A percentile compares a stretch with the other conserved stretches of the same genome.
Evolutionary conservation across 495 filamentous ascomycete species (phyloP).

Genomic region (Penicillium pancosmium): DNA sequence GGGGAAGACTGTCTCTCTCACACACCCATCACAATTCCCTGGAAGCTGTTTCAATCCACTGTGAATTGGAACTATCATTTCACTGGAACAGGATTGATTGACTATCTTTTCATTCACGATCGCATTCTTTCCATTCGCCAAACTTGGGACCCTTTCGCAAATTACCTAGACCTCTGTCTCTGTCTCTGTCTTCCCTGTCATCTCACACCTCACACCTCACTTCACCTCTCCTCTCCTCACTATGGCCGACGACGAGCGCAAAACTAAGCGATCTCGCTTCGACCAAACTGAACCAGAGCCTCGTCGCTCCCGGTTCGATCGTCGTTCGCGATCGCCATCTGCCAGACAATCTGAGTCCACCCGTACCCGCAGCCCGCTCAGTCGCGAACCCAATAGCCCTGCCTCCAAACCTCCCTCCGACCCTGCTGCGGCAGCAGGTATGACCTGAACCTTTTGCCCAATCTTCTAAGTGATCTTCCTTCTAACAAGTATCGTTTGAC

Average conservation of each 20-base stretch:
- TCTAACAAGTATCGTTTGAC: not conserved
- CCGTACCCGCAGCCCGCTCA: conserved; percentile 81
- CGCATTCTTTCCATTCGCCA: not conserved
- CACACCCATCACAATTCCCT: not conserved
- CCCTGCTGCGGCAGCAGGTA: conserved; percentile 87
- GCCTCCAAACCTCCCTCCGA: conserved; percentile 38
- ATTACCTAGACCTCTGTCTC: conserved; percentile 20
- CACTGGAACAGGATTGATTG: not conserved
- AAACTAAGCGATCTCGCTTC: conserved; percentile 86
- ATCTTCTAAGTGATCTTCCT: not conserved
- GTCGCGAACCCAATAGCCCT: conserved; percentile 43
- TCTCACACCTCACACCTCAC: not conserved
- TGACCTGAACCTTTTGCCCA: not conserved
- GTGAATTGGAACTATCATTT: not conserved
- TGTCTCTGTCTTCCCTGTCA: not conserved
- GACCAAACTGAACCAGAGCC: conserved; percentile 84
- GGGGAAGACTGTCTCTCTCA: not conserved
- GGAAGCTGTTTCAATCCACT: not conserved
- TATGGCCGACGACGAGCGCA: conserved; percentile 82
- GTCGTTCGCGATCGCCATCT: conserved; percentile 82
- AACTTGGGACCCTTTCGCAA: conserved; percentile 24
- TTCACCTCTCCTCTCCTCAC: conserved; percentile 6
- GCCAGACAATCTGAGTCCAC: conserved; percentile 59
- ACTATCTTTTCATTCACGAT: not conserved
- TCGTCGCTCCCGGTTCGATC: conserved; percentile 78